Conservation (phyloP, 768 basidiomycete species). For the Pleurotus eryngii region DNA sequence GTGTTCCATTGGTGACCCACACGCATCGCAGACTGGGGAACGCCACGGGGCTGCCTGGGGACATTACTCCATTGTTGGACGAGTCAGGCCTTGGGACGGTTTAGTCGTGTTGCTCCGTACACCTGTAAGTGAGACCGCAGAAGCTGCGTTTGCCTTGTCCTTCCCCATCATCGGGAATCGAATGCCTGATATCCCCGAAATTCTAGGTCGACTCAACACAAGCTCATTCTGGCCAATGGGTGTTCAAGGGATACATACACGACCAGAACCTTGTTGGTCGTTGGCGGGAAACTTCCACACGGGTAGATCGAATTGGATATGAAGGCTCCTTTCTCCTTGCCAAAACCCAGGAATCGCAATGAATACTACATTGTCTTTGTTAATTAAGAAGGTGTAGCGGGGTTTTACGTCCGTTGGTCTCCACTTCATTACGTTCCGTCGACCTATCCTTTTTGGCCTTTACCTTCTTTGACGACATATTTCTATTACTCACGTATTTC, state of each 20-base stretch:
- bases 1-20: not conserved
- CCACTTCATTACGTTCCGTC: not conserved
- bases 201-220: slow-evolving; percentile 30
- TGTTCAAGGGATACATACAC: slow-evolving; percentile 53
- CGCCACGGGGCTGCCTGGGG: slow-evolving; percentile 50
- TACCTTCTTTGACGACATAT: not conserved
- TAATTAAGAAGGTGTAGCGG: too few species aligned
- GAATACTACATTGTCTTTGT: not conserved
- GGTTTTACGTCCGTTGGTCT: not conserved
- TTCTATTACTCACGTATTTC: not conserved
- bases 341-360: slow-evolving; percentile 18
- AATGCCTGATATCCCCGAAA: not conserved
- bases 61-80: slow-evolving; percentile 39
- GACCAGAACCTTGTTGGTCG: slow-evolving; percentile 48
- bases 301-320: slow-evolving; percentile 35
- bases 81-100: slow-evolving; percentile 51
- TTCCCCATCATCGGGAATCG: slow-evolving; percentile 1
- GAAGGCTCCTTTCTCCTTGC: slow-evolving; percentile 48
- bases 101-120: slow-evolving; percentile 42
- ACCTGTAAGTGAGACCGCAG: slow-evolving; percentile 31
- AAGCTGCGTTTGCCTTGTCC: not conserved
- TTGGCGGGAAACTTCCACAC: slow-evolving; percentile 49
- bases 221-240: slow-evolving; percentile 36
- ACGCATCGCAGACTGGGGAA: slow-evolving; percentile 33
- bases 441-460: not conserved